Evolutionary conservation across 352 stramenopile genomes (phyloP), one percentile per base, ranked within the genome.

Genomic region (Phytophthora tentaculata): DNA sequence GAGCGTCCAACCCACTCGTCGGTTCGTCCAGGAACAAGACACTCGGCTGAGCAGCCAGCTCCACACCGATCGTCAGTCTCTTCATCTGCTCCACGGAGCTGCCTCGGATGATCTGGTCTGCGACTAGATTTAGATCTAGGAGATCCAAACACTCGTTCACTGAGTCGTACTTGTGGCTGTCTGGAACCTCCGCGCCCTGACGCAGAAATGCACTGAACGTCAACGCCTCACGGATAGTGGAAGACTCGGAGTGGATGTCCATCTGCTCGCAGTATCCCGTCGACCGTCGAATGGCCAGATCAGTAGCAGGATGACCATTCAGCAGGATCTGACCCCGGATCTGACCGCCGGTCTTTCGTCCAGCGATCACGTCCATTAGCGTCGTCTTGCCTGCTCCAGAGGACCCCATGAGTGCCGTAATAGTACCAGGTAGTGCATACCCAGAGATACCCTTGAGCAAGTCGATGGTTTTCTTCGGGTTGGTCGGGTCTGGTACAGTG

Each of bases 1-100:
- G 91, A 17, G 83, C 84, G 64, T 98, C 93, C 6, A 98, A 69
- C 12, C 93, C 94, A 48, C 76, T 92, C 44, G 88, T 98, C 14
- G 91, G 91, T 44, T 97, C 90, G 57, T 98, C 61, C 26, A 69
- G 29, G 49, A 74, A 70, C 47, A 73, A 50, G 2, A 73, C 53
- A 43, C 66, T 73, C n/a, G 66, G 54, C 13, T 73, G 60, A 1
- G 66, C 66, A 47, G 66, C 60, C 16, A 73, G 29, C 41, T 73
- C 66, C 1, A 73, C 60, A 8, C 66, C 66, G n/a, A 69, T 73
- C 0, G 66, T 92, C 45, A 51, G 17, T 28, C 44, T 16, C 44
- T 51, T 51, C 22, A 45, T 45, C 8, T 45, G 39, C 35, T 75
- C 67, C 49, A 71, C 56, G 2, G 61, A 71, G 50, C 61, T 71